Evolutionary conservation across 78 protist genomes (phyloP).

Genomic region (Dictyostelium purpureum): DNA sequence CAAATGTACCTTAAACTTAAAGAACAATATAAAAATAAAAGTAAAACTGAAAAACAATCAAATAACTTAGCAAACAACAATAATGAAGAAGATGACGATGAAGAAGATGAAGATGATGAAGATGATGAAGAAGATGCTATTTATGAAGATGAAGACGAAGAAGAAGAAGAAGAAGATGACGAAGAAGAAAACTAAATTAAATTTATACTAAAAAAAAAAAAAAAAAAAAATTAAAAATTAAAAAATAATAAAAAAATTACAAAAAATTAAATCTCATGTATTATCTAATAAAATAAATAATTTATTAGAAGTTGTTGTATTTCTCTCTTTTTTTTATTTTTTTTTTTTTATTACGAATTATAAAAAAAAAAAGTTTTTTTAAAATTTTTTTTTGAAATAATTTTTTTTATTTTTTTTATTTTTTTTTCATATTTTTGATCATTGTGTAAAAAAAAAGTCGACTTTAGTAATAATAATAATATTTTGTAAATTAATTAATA

Average conservation of each 20-base stretch:
- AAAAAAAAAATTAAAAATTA: neutral
- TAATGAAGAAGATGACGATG: conserved; percentile 13
- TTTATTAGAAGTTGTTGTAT: neutral
- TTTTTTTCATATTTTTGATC: neutral
- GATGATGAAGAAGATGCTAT: conserved; percentile 40
- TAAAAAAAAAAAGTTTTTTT: neutral
- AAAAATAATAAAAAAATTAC: neutral
- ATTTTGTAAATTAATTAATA: no score
- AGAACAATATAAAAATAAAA: conserved; percentile 23
- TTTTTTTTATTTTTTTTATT: neutral
- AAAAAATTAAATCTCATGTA: neutral
- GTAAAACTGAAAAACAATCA: conserved; percentile 30
- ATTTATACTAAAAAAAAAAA: neutral
- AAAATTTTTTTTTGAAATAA: neutral
- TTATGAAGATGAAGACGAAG: conserved; percentile 35
- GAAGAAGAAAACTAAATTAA: neutral
- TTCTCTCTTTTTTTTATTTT: no score
- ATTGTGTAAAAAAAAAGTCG: neutral
- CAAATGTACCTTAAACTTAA: conserved; percentile 8
- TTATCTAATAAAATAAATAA: neutral
- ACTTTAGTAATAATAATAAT: neutral
- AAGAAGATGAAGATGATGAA: conserved; percentile 7
- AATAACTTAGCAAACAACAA: neutral
- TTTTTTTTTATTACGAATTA: neutral
- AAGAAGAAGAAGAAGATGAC: conserved; percentile 33